Conservation (phyloP, 257 asterid species). For the Capsicum baccatum region DNA sequence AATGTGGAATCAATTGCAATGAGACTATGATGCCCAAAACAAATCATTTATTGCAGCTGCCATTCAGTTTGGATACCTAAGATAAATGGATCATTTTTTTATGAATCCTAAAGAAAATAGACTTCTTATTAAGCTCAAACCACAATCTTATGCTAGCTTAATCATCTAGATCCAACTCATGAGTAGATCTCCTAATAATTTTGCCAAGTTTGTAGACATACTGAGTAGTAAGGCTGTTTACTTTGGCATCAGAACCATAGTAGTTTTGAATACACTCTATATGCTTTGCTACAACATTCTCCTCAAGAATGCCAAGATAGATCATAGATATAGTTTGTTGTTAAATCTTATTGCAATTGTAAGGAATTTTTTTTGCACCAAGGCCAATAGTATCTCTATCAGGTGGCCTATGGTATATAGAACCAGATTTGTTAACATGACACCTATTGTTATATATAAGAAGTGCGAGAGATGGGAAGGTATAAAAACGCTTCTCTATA, state of each 20-base stretch:
- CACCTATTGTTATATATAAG: constrained; percentile 81
- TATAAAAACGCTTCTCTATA: constrained; percentile 82
- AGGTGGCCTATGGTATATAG: constrained; percentile 92
- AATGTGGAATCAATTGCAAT: constrained; percentile 84
- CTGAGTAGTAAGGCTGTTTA: constrained; percentile 74
- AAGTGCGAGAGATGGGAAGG: constrained; percentile 86
- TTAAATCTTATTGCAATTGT: constrained; percentile 84
- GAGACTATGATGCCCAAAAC: constrained; percentile 88
- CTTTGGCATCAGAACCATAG: constrained; percentile 78
- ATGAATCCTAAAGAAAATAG: constrained; percentile 81
- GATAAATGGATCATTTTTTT: constrained; percentile 74
- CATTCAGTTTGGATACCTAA: constrained; percentile 98
- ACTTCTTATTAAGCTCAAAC: constrained; percentile 85
- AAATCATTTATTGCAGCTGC: constrained; percentile 98
- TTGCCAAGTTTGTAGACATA: constrained; percentile 93
- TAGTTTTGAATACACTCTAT: constrained; percentile 93
- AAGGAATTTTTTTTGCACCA: constrained; percentile 87
- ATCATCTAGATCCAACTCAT: constrained; percentile 96
- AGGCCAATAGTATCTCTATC: constrained; percentile 98
- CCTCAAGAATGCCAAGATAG: constrained; percentile 96
- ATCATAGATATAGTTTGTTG: constrained; percentile 99
- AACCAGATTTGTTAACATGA: constrained; percentile 86
- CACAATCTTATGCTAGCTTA: constrained; percentile 91
- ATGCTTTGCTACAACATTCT: constrained; percentile 92
- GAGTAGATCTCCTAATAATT: constrained; percentile 87